Conservation (phyloP, 495 filamentous ascomycete species). For the Chaetomium cochliodes region DNA sequence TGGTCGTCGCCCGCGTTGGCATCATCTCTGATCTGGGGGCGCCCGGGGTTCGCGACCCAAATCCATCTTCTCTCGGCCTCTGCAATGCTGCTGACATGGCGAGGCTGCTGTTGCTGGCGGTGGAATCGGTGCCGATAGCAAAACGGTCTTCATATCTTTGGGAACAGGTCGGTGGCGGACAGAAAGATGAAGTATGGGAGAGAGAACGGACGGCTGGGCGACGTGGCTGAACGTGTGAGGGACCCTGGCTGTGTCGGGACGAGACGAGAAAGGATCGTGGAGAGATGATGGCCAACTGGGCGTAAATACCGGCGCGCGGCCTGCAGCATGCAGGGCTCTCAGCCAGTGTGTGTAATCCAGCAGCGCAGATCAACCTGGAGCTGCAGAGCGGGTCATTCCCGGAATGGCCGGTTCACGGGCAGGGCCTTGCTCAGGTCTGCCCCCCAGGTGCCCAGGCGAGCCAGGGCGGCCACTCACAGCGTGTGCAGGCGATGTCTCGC, state of each 20-base stretch:
- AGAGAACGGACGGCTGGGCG: neutral
- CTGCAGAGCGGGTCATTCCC: conserved; percentile 28
- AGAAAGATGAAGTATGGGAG: neutral
- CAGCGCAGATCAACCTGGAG: conserved; percentile 23
- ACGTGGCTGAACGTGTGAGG: conserved; percentile 8
- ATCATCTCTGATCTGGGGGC: conserved; percentile 34
- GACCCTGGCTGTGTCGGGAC: conserved; percentile 21
- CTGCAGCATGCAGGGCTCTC: neutral
- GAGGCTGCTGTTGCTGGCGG: conserved; percentile 14
- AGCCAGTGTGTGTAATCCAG: conserved; percentile 10
- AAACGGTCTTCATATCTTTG: conserved; percentile 36
- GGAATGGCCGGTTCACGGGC: conserved; percentile 15
- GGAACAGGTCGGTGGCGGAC: neutral
- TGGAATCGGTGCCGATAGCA: conserved; percentile 17
- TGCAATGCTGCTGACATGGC: conserved; percentile 31
- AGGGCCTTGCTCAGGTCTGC: conserved; percentile 18
- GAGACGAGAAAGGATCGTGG: conserved; percentile 40
- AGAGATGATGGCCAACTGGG: conserved; percentile 38
- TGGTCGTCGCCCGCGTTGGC: conserved; percentile 38
- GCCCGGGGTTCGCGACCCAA: conserved; percentile 32
- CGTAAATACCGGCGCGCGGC: conserved; percentile 13
- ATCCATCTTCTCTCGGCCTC: conserved; percentile 26
- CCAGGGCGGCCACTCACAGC: conserved; percentile 20
- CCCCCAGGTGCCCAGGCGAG: conserved; percentile 1
- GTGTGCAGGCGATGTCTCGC: conserved; percentile 19